Evolutionary conservation across 176 grass and related monocot species (phyloP).

Genomic region (Avena insularis): DNA sequence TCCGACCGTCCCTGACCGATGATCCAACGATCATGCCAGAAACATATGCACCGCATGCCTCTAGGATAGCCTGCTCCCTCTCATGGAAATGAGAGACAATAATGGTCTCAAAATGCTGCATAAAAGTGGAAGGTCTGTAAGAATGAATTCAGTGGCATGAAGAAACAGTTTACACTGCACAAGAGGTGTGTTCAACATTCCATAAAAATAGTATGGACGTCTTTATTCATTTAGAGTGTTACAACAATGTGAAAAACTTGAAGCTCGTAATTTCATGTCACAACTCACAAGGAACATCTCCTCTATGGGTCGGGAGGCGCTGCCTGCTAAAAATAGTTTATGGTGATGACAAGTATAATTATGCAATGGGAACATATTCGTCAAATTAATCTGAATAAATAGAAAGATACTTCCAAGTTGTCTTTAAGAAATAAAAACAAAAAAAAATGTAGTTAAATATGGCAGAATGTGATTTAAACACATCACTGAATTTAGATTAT

Average conservation of each 20-base stretch:
- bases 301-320: neutral
- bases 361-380: neutral
- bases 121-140: neutral
- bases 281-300: neutral
- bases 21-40: slow-evolving; percentile 62
- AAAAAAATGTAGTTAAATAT: neutral
- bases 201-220: too few species aligned
- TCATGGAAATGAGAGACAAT: slow-evolving; percentile 50
- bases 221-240: too few species aligned
- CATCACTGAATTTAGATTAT: neutral
- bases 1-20: neutral
- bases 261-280: neutral
- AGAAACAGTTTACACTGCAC: too few species aligned
- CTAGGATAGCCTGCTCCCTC: slow-evolving; percentile 45
- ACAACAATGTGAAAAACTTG: neutral
- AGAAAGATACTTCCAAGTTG: neutral
- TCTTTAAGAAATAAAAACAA: neutral
- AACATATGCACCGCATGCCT: slow-evolving; percentile 53
- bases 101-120: slow-evolving; percentile 71
- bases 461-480: neutral
- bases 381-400: neutral
- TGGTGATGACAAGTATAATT: neutral
- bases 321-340: neutral
- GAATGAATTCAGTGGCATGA: neutral
- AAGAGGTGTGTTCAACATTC: too few species aligned